A percentile compares a stretch with the other conserved stretches of the same genome.
Conservation (phyloP, 2,329 filamentous ascomycete genomes). For the Byssochlamys sp. region DNA sequence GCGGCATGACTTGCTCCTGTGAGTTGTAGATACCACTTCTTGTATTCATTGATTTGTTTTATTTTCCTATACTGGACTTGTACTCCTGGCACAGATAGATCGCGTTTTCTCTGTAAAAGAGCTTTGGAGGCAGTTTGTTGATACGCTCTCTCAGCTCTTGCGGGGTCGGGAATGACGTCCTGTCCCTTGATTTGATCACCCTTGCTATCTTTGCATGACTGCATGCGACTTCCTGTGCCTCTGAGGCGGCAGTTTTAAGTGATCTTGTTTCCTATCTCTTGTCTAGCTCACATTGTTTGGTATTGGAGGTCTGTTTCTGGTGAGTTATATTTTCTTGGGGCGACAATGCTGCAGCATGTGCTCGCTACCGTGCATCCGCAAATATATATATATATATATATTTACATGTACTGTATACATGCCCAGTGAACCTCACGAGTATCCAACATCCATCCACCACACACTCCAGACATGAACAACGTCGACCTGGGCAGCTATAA, state of each 20-base stretch:
- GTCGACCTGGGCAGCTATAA: conserved; percentile 69
- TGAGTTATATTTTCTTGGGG: background rate
- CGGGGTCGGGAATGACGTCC: background rate
- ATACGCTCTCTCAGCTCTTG: background rate
- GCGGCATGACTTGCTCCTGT: background rate
- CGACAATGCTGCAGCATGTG: background rate
- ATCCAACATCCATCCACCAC: background rate
- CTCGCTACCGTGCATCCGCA: background rate
- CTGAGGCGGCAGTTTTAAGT: background rate
- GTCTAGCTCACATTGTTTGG: background rate
- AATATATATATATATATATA: background rate
- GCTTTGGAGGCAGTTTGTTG: background rate
- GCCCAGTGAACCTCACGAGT: background rate
- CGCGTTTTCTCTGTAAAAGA: background rate
- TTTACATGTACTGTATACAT: background rate
- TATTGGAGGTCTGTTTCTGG: background rate
- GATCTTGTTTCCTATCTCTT: background rate
- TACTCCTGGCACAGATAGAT: background rate
- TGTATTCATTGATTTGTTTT: no score
- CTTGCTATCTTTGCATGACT: background rate
- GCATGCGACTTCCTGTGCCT: background rate
- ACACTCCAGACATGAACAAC: conserved; percentile 44
- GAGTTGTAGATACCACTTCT: no score
- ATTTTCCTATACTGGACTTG: no score
- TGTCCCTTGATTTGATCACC: background rate